Conservation (phyloP, 345 rosid genomes). For the Bruguiera gymnorhiza region DNA sequence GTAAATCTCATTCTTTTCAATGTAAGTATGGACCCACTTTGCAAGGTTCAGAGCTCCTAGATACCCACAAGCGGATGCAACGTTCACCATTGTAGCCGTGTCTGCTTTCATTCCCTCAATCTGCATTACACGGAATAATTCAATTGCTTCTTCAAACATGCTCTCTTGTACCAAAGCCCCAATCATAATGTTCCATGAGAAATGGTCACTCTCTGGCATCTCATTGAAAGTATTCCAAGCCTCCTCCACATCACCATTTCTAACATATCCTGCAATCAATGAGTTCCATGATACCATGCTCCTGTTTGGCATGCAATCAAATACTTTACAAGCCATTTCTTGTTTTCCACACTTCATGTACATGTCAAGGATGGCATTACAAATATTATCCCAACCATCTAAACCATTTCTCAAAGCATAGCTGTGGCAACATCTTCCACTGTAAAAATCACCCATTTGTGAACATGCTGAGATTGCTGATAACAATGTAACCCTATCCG, state of each 20-base stretch:
- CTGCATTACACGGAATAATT: conserved; percentile 54
- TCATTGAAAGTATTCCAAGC: conserved; percentile 46
- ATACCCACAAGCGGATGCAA: conserved; percentile 64
- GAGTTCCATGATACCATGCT: conserved; percentile 65
- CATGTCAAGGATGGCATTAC: conserved; percentile 56
- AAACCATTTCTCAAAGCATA: conserved; percentile 55
- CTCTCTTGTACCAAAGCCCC: conserved; percentile 52
- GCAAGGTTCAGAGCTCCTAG: conserved; percentile 62
- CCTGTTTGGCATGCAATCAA: conserved; percentile 46
- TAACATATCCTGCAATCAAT: conserved; percentile 45
- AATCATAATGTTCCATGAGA: conserved; percentile 63
- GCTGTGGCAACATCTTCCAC: conserved; percentile 54
- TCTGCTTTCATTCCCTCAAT: conserved; percentile 43
- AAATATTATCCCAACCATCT: conserved; percentile 46
- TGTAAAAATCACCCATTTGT: conserved; percentile 29
- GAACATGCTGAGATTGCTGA: conserved; percentile 57
- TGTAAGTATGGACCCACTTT: conserved; percentile 51
- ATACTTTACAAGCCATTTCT: conserved; percentile 43
- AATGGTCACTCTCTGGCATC: conserved; percentile 57
- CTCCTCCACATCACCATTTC: conserved; percentile 44
- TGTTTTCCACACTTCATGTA: conserved; percentile 56
- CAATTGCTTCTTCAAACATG: conserved; percentile 59
- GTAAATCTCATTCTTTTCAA: conserved; percentile 33
- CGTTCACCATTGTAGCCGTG: conserved; percentile 48
- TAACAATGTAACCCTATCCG: conserved; percentile 55